Evolutionary conservation across 2,329 filamentous ascomycete genomes (phyloP).

Genomic region (Plectosphaerella sp.): DNA sequence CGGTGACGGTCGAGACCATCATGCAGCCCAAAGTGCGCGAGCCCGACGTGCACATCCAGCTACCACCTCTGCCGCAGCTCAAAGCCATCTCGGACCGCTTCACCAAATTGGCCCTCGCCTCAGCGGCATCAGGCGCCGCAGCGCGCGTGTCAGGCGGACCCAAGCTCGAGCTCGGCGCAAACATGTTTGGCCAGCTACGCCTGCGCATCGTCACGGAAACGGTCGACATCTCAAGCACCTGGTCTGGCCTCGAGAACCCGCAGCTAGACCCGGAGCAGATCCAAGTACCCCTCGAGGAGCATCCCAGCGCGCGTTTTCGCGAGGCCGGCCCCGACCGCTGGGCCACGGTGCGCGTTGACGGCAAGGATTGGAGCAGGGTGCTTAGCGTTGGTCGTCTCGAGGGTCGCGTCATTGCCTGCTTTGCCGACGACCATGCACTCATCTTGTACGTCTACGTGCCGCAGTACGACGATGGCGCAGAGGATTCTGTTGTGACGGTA

Average conservation of each 20-base stretch:
- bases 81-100: conserved; percentile 95
- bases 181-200: conserved; percentile 86
- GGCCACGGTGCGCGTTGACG: conserved; percentile 88
- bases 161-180: conserved; percentile 82
- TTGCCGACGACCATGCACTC: conserved; percentile 73
- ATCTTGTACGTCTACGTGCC: conserved; percentile 81
- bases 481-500: conserved; percentile 74
- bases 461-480: conserved; percentile 59
- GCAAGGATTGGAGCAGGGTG: conserved; percentile 91
- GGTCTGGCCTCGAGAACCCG: conserved; percentile 83
- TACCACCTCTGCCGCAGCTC: conserved; percentile 81
- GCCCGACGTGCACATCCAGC: conserved; percentile 88
- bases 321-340: conserved; percentile 75
- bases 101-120: conserved; percentile 70
- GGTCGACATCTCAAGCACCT: conserved; percentile 78
- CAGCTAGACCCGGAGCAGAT: conserved; percentile 77
- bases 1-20: conserved; percentile 81
- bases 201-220: conserved; percentile 79
- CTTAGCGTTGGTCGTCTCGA: conserved; percentile 86
- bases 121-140: conserved; percentile 30
- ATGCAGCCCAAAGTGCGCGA: conserved; percentile 89
- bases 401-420: conserved; percentile 88
- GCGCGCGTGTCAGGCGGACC: conserved; percentile 35
- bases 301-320: conserved; percentile 77
- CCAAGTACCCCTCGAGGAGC: conserved; percentile 66